Conservation (phyloP, 768 basidiomycete species). For the Hebeloma cylindrosporum region DNA sequence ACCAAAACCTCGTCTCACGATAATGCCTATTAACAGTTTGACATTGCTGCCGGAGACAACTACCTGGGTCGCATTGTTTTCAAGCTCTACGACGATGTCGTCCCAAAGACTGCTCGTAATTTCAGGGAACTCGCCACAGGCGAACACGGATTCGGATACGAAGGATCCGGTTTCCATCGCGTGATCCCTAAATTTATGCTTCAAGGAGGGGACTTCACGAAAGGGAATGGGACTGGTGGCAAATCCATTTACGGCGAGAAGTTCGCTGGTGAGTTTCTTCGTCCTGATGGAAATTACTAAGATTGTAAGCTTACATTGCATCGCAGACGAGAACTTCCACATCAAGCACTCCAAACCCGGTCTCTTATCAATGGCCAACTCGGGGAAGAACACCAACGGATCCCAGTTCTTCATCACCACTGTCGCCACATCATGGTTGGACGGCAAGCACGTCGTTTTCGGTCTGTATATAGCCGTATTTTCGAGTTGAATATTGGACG, state of each 20-base stretch:
- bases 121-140: conserved; percentile 90
- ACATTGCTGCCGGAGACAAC: conserved; percentile 49
- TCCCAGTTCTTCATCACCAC: conserved; percentile 92
- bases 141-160: conserved; percentile 71
- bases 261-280: conserved; percentile 50
- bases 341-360: conserved; percentile 71
- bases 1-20: no score
- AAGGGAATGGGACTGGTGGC: conserved; percentile 69
- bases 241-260: conserved; percentile 76
- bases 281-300: no score
- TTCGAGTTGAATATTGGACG: neutral
- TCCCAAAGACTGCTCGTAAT: conserved; percentile 75
- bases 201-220: conserved; percentile 88
- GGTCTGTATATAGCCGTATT: conserved; percentile 42
- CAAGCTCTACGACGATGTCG: conserved; percentile 80
- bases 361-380: conserved; percentile 79
- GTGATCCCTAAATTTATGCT: conserved; percentile 85
- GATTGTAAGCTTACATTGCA: no score
- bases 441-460: conserved; percentile 85
- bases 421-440: conserved; percentile 73
- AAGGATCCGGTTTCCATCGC: conserved; percentile 71
- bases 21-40: conserved; percentile 67
- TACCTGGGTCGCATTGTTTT: conserved; percentile 66
- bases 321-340: conserved; percentile 89
- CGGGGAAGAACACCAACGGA: conserved; percentile 81